Evolutionary conservation across 495 filamentous ascomycete species (phyloP).

Genomic region (Penicillium maclennaniae): DNA sequence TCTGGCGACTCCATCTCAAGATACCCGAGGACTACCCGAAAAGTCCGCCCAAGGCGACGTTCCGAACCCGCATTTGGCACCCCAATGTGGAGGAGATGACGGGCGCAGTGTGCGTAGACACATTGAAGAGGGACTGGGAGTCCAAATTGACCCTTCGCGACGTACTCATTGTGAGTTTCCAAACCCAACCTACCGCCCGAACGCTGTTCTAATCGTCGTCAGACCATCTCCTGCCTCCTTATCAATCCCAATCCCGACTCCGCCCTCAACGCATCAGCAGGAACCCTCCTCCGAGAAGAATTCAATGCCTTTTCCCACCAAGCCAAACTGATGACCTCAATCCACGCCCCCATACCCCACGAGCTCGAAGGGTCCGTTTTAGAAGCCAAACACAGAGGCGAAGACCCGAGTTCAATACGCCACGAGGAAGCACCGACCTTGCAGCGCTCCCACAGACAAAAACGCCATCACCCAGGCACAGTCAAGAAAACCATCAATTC

Average conservation of each 20-base stretch:
- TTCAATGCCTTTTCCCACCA: slow-evolving; percentile 57
- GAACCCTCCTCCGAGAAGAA: slow-evolving; percentile 59
- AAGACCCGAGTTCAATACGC: slow-evolving; percentile 39
- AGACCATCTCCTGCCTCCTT: slow-evolving; percentile 69
- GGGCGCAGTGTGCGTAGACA: slow-evolving; percentile 68
- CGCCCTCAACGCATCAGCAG: slow-evolving; percentile 63
- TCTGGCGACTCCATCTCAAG: slow-evolving; percentile 60
- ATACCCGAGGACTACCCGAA: slow-evolving; percentile 63
- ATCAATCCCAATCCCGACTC: slow-evolving; percentile 70
- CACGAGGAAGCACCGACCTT: slow-evolving; percentile 14
- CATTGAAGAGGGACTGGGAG: slow-evolving; percentile 67
- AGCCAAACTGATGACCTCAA: slow-evolving; percentile 62
- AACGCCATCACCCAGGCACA: slow-evolving; percentile 20
- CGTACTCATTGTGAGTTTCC: slow-evolving; percentile 52
- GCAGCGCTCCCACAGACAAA: slow-evolving; percentile 24
- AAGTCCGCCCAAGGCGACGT: slow-evolving; percentile 62
- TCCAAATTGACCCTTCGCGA: slow-evolving; percentile 57
- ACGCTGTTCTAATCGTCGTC: not conserved
- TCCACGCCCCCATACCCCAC: slow-evolving; percentile 57
- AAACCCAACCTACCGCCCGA: not conserved
- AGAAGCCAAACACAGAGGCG: slow-evolving; percentile 59
- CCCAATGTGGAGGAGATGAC: slow-evolving; percentile 67
- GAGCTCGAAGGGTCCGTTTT: slow-evolving; percentile 39
- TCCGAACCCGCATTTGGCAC: slow-evolving; percentile 68
- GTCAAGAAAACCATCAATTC: slow-evolving; percentile 22